Evolutionary conservation across 306 rosid genomes (phyloP), one percentile per base, ranked within the genome.

Genomic region (Dryas octopetala): DNA sequence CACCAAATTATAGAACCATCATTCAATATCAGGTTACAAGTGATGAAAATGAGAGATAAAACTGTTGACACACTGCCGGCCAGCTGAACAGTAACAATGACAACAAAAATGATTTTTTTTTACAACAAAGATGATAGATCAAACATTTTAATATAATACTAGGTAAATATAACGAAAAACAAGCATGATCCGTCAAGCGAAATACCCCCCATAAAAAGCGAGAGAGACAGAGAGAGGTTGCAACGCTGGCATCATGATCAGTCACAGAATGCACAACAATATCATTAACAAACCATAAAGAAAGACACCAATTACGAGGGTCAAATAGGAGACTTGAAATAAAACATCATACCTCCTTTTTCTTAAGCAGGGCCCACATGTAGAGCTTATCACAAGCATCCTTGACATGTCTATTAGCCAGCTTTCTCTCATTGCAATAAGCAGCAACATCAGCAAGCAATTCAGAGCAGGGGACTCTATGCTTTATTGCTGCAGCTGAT

Each of bases 381-480:
- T 80, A 88, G 57, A 95, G 91, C 76, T 87, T 91, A 32, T 91
- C 89, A 85, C 89, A 90, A 66, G 93, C 93, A 85, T 95, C 97
- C 79, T 84, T 84, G 54, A 87, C 97, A 52, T 70, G 83, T 83
- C 88, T 85, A 80, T 90, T 74, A 45, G 97, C 98, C 79, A 86
- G 74, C 85, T 85, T 89, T 88, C 96, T 91, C 54, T 75, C 86
- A 78, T 95, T 95, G 88, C 96, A 91, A 79, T 87, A 54, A 40
- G 87, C 79, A 77, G 93, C 96, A 76, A 89, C 83, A 55, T 71
- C 79, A 43, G 87, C 74, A 76, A 95, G 96, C 75, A 54, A 65
- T 76, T 85, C 79, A 16, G 78, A 16, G 76, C 80, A 15, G 0
- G 92, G 98, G 83, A 95, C 76, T 71, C 86, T 61, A 78, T 90